Conservation (phyloP, 2,329 filamentous ascomycete species). For the Phialocephala subalpina region DNA sequence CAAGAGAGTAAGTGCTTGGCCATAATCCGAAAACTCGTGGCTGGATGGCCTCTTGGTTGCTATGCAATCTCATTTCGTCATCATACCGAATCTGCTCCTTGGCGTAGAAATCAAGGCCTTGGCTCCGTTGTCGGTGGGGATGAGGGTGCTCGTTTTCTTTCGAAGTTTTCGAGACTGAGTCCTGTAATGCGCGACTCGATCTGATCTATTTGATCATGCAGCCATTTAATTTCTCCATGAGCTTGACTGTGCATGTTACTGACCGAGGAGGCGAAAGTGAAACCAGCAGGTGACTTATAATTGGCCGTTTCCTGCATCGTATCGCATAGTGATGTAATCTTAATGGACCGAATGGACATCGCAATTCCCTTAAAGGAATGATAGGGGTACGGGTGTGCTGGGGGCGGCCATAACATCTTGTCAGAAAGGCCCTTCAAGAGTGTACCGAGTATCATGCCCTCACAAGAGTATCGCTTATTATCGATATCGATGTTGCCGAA, state of each 20-base stretch:
- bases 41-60: no score
- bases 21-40: no score
- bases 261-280: not conserved
- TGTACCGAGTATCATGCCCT: constrained; percentile 8
- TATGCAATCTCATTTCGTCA: no score
- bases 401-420: not conserved
- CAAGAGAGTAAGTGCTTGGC: no score
- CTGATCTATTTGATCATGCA: not conserved
- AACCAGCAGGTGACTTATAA: not conserved
- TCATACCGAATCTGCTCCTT: no score
- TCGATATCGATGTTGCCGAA: not conserved
- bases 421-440: not conserved
- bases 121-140: not conserved
- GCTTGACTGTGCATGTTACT: not conserved
- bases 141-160: not conserved
- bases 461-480: not conserved
- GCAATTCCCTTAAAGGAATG: not conserved
- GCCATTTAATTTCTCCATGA: not conserved
- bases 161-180: not conserved
- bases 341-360: not conserved
- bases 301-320: not conserved
- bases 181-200: not conserved
- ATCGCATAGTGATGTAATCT: not conserved
- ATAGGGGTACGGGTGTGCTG: not conserved
- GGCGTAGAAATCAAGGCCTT: not conserved